Conservation (phyloP, 208 protist species). For the Crithidia expoeki region DNA sequence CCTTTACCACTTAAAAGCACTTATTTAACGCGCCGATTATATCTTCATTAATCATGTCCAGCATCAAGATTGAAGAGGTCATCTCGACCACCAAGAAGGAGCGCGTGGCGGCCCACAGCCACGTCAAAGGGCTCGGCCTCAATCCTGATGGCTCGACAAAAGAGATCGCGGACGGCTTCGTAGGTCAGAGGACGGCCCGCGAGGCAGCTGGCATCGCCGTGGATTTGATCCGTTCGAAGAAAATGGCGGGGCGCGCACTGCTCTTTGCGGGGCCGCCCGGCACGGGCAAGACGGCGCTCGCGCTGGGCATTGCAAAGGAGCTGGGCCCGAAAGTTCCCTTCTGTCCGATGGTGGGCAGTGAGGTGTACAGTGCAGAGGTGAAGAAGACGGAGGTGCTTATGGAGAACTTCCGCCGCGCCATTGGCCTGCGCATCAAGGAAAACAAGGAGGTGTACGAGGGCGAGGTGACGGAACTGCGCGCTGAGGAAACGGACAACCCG, state of each 20-base stretch:
- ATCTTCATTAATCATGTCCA: constrained; percentile 81
- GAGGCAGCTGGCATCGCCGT: constrained; percentile 98
- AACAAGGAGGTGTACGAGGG: constrained; percentile 99
- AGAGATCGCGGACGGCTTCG: constrained; percentile 93
- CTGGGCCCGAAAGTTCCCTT: constrained; percentile 99
- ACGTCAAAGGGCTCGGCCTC: constrained; percentile 99
- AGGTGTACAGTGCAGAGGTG: constrained; percentile 99
- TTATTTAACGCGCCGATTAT: too few species aligned
- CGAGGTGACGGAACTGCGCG: constrained; percentile 98
- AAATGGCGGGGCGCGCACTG: constrained; percentile 99
- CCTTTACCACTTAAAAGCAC: not conserved
- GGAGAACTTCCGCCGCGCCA: constrained; percentile 99
- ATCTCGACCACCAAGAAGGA: constrained; percentile 96
- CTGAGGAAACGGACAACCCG: constrained; percentile 98
- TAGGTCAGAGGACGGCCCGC: constrained; percentile 98
- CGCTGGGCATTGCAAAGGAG: constrained; percentile 98
- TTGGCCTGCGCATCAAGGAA: constrained; percentile 99
- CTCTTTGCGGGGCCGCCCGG: constrained; percentile 99
- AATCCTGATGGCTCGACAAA: constrained; percentile 91
- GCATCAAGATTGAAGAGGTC: constrained; percentile 96
- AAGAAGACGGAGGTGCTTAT: constrained; percentile 99
- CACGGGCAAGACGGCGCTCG: constrained; percentile 98
- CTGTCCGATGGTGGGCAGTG: constrained; percentile 98
- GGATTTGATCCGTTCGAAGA: constrained; percentile 99
- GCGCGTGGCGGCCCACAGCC: constrained; percentile 98